These are phyloP conservation scores for Lachancea dasiensis DNA, from an alignment of 805 yeast genomes.

Conservation along the genomic window DNA sequence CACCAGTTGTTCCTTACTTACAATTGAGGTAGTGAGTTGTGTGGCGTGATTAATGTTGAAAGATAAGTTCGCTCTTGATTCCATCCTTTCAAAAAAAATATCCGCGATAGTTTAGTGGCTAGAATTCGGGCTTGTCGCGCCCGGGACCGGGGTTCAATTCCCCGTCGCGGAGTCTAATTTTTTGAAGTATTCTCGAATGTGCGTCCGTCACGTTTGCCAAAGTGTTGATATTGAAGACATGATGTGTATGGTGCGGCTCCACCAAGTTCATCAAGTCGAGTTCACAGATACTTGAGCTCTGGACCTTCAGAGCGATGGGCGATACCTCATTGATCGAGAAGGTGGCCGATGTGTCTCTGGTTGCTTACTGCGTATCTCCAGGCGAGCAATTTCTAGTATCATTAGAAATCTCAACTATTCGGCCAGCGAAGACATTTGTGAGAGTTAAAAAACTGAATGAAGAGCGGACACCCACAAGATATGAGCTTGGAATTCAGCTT, in stretches of 20 bases:
- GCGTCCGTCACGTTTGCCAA: neutral
- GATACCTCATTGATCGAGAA: neutral
- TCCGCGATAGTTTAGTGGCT: constrained; percentile 29
- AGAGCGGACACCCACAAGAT: neutral
- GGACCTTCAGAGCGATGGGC: constrained; percentile 1
- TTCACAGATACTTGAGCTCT: too few relatives aligned
- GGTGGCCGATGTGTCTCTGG: neutral
- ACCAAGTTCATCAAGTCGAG: too few relatives aligned
- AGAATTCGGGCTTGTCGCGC: constrained; percentile 30
- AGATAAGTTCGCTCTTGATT: too few relatives aligned
- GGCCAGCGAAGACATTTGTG: constrained; percentile 1
- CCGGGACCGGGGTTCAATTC: constrained; percentile 31
- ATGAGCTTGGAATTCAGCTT: constrained; percentile 1
- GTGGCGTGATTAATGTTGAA: too few relatives aligned
- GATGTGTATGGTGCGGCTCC: too few relatives aligned
- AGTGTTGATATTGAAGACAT: neutral
- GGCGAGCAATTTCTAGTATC: constrained; percentile 4
- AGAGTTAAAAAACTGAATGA: constrained; percentile 1
- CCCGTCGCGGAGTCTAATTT: constrained; percentile 27
- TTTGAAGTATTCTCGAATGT: neutral
- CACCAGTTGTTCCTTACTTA: too few relatives aligned
- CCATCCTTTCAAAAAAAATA: too few relatives aligned
- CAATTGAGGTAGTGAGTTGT: too few relatives aligned
- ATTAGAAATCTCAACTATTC: neutral
- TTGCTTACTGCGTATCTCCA: constrained; percentile 3